Conservation (phyloP, 2,329 filamentous ascomycete genomes). For the Colletotrichum sp. region DNA sequence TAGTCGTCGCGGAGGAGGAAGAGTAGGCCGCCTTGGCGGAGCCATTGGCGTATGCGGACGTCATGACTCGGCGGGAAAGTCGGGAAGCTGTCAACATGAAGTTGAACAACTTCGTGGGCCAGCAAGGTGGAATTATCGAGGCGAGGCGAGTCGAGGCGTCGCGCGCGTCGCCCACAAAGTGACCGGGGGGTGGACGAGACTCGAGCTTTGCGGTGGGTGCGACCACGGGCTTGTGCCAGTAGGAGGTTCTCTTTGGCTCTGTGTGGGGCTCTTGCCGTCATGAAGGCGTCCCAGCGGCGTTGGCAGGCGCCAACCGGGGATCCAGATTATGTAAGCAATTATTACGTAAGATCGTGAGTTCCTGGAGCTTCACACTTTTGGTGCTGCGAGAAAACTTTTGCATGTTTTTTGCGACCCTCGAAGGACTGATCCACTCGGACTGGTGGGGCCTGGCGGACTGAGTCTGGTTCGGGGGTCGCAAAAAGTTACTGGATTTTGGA, state of each 20-base stretch:
- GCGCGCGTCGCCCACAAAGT: conserved; percentile 3
- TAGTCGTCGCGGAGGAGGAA: conserved; percentile 59
- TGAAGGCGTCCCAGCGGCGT: neutral
- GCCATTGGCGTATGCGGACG: conserved; percentile 23
- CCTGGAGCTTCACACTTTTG: neutral
- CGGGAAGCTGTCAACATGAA: conserved; percentile 24
- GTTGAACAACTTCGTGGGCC: conserved; percentile 10
- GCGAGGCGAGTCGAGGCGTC: neutral
- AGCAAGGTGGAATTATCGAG: neutral
- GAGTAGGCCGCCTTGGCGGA: conserved; percentile 16
- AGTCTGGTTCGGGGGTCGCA: neutral
- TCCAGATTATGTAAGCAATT: neutral
- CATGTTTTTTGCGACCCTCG: neutral
- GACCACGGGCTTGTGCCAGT: conserved; percentile 11
- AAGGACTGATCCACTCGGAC: neutral
- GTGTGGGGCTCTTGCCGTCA: conserved; percentile 7
- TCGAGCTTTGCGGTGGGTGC: conserved; percentile 8
- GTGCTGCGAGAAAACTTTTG: neutral
- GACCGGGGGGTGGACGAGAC: neutral
- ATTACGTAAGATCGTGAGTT: neutral
- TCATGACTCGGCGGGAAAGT: conserved; percentile 22
- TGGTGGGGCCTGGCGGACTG: neutral
- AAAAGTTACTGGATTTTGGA: neutral
- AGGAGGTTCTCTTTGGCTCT: neutral
- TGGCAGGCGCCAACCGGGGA: neutral